Percentiles rank a stretch among this genome's conserved stretches.
Conservation (phyloP, 306 rosid genomes). For the Hippophae rhamnoides region DNA sequence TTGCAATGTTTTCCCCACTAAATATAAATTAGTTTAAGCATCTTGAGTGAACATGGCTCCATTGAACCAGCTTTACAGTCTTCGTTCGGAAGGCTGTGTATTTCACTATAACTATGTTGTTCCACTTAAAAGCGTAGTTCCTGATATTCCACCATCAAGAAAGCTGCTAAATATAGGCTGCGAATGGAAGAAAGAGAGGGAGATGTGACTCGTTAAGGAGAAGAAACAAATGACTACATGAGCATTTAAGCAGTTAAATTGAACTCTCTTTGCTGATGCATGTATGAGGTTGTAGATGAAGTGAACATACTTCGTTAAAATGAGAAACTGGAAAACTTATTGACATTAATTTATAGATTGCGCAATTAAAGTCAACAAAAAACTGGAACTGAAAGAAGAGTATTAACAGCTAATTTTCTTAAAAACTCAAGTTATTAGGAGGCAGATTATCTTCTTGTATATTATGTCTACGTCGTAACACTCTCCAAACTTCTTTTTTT, state of each 20-base stretch:
- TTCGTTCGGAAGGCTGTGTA: slow-evolving; percentile 8
- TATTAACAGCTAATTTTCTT: too few species aligned
- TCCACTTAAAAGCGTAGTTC: slow-evolving; percentile 31
- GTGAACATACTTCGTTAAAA: too few species aligned
- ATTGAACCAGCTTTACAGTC: slow-evolving; percentile 8
- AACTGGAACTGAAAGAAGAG: too few species aligned
- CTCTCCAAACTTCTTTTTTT: too few species aligned
- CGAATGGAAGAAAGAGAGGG: neutral
- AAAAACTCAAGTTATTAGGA: too few species aligned
- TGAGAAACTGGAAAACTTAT: too few species aligned
- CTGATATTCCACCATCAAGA: slow-evolving; percentile 55
- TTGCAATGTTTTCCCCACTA: neutral
- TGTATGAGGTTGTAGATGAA: too few species aligned
- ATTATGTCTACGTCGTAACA: too few species aligned
- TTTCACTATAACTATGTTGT: slow-evolving; percentile 23
- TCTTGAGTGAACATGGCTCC: neutral
- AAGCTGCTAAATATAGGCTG: slow-evolving; percentile 55
- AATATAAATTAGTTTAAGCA: slow-evolving; percentile 9
- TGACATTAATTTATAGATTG: too few species aligned
- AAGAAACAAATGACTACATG: neutral
- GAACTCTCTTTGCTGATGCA: too few species aligned
- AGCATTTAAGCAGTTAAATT: neutral
- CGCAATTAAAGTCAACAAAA: too few species aligned
- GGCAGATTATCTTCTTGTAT: too few species aligned
- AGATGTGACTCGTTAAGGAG: neutral